These are phyloP conservation scores for Candida qinlingensis DNA, from an alignment of 805 yeast species.

Conservation along the genomic window DNA sequence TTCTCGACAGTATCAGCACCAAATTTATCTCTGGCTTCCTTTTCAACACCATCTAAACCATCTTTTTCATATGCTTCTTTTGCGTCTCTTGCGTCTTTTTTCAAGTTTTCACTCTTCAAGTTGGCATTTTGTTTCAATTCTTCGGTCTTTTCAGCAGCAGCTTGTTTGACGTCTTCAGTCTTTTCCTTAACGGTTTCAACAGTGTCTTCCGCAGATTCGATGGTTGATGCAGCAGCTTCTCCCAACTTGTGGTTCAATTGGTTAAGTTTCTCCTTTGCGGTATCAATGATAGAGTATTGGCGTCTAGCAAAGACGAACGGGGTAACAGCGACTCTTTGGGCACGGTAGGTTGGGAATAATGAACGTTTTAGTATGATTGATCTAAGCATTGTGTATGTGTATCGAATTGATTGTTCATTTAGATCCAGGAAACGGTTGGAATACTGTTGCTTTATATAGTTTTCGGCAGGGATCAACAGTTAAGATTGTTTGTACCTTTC, in stretches of 20 bases:
- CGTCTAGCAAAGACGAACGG: background rate
- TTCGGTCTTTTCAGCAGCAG: slow-evolving; percentile 4
- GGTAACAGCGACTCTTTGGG: background rate
- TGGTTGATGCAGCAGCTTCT: slow-evolving; percentile 18
- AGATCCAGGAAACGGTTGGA: no score
- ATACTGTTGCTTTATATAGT: no score
- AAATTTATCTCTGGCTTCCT: slow-evolving; percentile 4
- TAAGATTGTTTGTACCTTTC: background rate
- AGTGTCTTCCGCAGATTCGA: slow-evolving; percentile 17
- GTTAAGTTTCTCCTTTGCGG: slow-evolving; percentile 18
- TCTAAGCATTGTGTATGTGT: slow-evolving; percentile 1
- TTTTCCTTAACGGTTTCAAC: slow-evolving; percentile 11
- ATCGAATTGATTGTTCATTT: no score
- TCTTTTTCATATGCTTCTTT: slow-evolving; percentile 1
- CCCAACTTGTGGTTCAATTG: slow-evolving; percentile 23
- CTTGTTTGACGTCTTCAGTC: slow-evolving; percentile 1
- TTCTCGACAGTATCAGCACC: slow-evolving; percentile 3
- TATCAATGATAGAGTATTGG: slow-evolving; percentile 17
- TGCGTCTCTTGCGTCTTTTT: background rate
- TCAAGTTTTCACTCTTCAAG: background rate
- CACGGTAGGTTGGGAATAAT: background rate
- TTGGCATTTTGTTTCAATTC: background rate
- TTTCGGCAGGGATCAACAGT: no score
- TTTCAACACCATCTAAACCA: slow-evolving; percentile 2
- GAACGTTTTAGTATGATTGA: background rate